A percentile compares a stretch with the other conserved stretches of the same genome.
Evolutionary conservation across 352 stramenopile genomes (phyloP).

Genomic region (Phytopythium ostracodes): DNA sequence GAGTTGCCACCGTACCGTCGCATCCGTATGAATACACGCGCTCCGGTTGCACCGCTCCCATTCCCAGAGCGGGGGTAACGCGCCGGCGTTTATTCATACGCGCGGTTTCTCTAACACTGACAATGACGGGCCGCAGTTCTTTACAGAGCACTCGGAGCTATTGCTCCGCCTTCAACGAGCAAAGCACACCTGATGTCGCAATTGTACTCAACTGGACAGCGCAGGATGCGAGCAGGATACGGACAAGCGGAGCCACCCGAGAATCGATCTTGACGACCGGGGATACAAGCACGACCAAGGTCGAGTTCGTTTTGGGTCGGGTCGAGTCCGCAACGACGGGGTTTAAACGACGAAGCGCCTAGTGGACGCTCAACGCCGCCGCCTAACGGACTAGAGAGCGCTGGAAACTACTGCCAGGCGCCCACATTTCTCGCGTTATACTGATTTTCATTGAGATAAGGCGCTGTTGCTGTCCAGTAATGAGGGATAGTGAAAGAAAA

Average conservation of each 20-base stretch:
- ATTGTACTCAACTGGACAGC: background rate
- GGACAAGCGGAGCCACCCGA: background rate
- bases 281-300: background rate
- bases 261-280: background rate
- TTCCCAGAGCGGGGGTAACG: background rate
- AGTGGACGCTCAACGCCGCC: background rate
- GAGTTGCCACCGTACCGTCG: slow-evolving; percentile 1
- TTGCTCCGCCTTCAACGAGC: background rate
- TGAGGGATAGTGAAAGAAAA: background rate
- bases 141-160: background rate
- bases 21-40: background rate
- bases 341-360: background rate
- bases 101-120: background rate
- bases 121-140: background rate
- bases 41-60: background rate
- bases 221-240: background rate
- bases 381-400: background rate
- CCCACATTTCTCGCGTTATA: background rate
- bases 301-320: background rate
- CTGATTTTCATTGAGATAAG: background rate
- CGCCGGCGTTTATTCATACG: background rate
- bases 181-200: no score
- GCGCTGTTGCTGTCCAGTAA: background rate
- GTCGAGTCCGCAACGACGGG: background rate
- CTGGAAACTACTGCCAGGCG: background rate